Evolutionary conservation across 495 filamentous ascomycete species (phyloP).

Genomic region (Penicillium daleae): DNA sequence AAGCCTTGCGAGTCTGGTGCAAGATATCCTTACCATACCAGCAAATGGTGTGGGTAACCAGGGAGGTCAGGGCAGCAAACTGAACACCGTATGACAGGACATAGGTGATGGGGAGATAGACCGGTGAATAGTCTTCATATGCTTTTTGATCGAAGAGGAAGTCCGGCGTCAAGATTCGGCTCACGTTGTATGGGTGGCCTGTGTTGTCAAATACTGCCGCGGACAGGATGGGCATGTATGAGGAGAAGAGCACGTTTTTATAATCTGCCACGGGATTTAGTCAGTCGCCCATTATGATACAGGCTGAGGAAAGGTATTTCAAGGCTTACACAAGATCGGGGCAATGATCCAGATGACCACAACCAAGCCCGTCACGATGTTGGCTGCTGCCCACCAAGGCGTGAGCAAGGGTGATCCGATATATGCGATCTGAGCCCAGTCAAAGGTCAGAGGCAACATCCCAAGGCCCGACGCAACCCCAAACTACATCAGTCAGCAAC

Average conservation of each 20-base stretch:
- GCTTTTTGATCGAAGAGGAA: slow-evolving; percentile 75
- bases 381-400: slow-evolving; percentile 88
- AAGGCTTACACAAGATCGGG: slow-evolving; percentile 59
- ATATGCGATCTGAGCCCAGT: slow-evolving; percentile 91
- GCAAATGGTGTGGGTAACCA: slow-evolving; percentile 35
- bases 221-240: slow-evolving; percentile 77
- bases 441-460: slow-evolving; percentile 83
- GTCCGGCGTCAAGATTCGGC: slow-evolving; percentile 71
- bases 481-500: slow-evolving; percentile 47
- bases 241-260: slow-evolving; percentile 72
- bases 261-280: slow-evolving; percentile 55
- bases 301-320: neutral
- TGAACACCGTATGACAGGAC: slow-evolving; percentile 80
- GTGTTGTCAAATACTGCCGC: slow-evolving; percentile 80
- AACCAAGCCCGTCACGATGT: slow-evolving; percentile 79
- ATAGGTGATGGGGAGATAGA: slow-evolving; percentile 84
- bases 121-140: slow-evolving; percentile 76
- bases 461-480: slow-evolving; percentile 84
- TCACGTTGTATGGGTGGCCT: slow-evolving; percentile 77
- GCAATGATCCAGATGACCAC: slow-evolving; percentile 83
- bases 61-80: slow-evolving; percentile 76
- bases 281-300: neutral
- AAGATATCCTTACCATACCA: slow-evolving; percentile 38
- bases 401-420: slow-evolving; percentile 82
- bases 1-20: slow-evolving; percentile 34